phyloP scores from a whole-genome alignment of 2,329 filamentous ascomycete species.

The Aspergillus glaucus region DNA sequence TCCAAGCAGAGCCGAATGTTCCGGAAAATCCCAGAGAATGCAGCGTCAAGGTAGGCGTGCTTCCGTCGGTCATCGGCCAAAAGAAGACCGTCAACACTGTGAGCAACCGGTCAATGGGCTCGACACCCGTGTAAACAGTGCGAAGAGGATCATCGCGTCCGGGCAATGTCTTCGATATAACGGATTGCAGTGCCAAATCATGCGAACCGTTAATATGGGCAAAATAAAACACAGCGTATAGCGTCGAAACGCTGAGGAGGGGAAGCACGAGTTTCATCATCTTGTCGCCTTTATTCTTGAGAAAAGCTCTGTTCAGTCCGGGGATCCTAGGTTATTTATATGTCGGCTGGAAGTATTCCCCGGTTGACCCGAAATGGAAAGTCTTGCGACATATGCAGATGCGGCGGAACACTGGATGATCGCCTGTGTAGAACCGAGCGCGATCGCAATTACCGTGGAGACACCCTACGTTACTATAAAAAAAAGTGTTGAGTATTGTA shows the following conservation, averaged over 20 bases:
- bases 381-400: background rate
- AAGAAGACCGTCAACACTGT: conserved; percentile 33
- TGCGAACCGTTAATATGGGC: conserved; percentile 26
- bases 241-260: conserved; percentile 23
- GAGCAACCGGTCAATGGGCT: conserved; percentile 26
- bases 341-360: background rate
- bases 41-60: conserved; percentile 27
- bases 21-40: conserved; percentile 36
- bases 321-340: background rate
- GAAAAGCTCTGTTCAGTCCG: background rate
- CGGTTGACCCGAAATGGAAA: background rate
- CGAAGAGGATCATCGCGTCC: conserved; percentile 22
- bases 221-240: conserved; percentile 31
- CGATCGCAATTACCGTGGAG: background rate
- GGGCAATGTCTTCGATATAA: conserved; percentile 20
- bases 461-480: background rate
- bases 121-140: conserved; percentile 28
- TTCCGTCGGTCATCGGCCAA: conserved; percentile 35
- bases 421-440: background rate
- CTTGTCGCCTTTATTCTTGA: background rate
- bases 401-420: background rate
- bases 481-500: background rate
- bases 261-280: conserved; percentile 22
- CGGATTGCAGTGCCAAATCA: conserved; percentile 11
- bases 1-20: conserved; percentile 38